phyloP scores from a whole-genome alignment of 805 yeast genomes.

The Saccharomycopsis sp. region DNA sequence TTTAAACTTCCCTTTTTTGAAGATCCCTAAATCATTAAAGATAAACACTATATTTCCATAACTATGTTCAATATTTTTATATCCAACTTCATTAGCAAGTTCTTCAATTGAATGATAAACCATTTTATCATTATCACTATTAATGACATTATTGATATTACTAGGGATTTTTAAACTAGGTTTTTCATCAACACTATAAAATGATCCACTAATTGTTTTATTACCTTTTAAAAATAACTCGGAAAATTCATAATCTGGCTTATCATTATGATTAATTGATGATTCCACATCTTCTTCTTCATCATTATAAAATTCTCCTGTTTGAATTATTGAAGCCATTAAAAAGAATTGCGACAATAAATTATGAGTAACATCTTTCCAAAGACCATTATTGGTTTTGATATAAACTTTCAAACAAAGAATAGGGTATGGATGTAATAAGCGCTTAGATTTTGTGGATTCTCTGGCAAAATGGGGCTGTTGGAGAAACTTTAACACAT shows the following conservation, averaged over 20 bases:
- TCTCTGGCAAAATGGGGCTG: conserved; percentile 18
- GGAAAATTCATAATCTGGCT: conserved; percentile 1
- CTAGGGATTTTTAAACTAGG: background rate
- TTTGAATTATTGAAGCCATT: conserved; percentile 2
- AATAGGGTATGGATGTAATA: conserved; percentile 14
- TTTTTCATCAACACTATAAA: background rate
- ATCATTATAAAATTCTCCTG: too few relatives aligned
- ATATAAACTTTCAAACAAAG: conserved; percentile 6
- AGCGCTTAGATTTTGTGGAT: conserved; percentile 12
- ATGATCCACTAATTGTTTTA: conserved; percentile 7
- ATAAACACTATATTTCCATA: conserved; percentile 8
- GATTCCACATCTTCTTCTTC: background rate
- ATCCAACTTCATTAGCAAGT: background rate
- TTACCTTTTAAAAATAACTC: too few relatives aligned
- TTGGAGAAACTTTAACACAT: conserved; percentile 12
- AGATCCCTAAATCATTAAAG: conserved; percentile 15
- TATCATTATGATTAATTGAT: conserved; percentile 1
- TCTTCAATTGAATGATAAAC: background rate
- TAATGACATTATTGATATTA: too few relatives aligned
- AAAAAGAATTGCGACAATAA: conserved; percentile 3
- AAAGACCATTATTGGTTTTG: background rate
- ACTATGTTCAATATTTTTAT: background rate
- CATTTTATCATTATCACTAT: background rate
- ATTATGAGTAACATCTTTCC: conserved; percentile 4
- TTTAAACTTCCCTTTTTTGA: conserved; percentile 11